These are phyloP conservation scores for Coniochaeta sp. DNA, from an alignment of 2,329 filamentous ascomycete genomes.

Conservation along the genomic window DNA sequence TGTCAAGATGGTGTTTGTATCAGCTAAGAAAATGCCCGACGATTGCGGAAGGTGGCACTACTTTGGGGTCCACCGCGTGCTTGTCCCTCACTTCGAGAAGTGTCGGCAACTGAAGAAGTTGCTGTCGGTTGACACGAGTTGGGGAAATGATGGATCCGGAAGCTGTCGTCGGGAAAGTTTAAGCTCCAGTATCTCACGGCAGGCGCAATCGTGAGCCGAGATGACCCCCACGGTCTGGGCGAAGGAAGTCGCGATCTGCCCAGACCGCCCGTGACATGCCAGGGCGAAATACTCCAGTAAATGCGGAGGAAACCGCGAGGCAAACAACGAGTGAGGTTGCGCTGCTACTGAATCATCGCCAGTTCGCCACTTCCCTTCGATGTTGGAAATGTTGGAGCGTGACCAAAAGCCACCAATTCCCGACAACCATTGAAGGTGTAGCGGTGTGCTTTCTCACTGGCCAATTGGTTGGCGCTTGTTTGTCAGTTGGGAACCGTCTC, in stretches of 20 bases:
- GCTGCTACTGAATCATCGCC: too few relatives aligned
- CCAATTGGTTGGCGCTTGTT: neutral
- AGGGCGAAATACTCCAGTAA: too few relatives aligned
- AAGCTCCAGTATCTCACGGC: neutral
- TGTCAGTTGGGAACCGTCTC: neutral
- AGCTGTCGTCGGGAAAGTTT: neutral
- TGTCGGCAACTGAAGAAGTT: neutral
- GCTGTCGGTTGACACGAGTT: too few relatives aligned
- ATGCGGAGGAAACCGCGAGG: neutral
- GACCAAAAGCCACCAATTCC: too few relatives aligned
- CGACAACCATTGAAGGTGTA: neutral
- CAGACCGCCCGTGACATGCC: too few relatives aligned
- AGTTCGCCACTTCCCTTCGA: too few relatives aligned
- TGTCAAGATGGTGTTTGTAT: constrained; percentile 4
- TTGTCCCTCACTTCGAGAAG: neutral
- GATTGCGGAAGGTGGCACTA: constrained; percentile 2
- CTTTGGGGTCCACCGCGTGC: neutral
- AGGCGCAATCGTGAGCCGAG: neutral
- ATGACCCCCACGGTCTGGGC: neutral
- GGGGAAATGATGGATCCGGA: neutral
- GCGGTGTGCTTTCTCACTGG: constrained; percentile 1
- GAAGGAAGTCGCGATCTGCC: too few relatives aligned
- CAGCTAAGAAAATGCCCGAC: constrained; percentile 2
- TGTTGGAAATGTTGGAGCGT: too few relatives aligned
- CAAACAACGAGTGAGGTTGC: too few relatives aligned